These are phyloP conservation scores for Exophiala lecanii-corni DNA, from an alignment of 2,329 filamentous ascomycete genomes.

Conservation along the genomic window DNA sequence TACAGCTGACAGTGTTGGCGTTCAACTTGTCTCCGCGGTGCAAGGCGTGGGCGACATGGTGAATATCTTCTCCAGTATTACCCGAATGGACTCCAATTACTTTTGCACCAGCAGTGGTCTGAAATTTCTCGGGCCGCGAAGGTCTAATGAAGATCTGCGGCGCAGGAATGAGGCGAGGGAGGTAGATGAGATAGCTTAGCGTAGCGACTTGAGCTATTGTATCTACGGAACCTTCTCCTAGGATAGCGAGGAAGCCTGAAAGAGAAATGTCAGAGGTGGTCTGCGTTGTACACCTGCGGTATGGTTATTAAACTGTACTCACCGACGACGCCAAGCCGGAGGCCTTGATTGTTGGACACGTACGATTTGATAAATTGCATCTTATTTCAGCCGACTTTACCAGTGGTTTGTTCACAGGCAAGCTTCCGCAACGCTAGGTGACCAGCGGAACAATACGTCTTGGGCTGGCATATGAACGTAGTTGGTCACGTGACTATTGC, in stretches of 20 bases:
- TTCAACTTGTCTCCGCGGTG: slow-evolving; percentile 33
- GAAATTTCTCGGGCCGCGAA: slow-evolving; percentile 39
- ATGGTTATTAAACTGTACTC: slow-evolving; percentile 2
- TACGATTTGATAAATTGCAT: slow-evolving; percentile 11
- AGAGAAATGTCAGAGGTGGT: neutral
- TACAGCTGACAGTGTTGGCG: slow-evolving; percentile 38
- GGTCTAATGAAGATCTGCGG: slow-evolving; percentile 48
- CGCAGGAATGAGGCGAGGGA: slow-evolving; percentile 48
- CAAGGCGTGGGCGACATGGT: slow-evolving; percentile 45
- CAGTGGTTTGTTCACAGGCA: no score
- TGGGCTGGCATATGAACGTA: no score
- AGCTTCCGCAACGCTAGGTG: no score
- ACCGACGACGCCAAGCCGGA: slow-evolving; percentile 53
- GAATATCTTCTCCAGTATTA: slow-evolving; percentile 43
- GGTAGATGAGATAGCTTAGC: slow-evolving; percentile 45
- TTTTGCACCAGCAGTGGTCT: slow-evolving; percentile 34
- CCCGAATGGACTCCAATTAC: slow-evolving; percentile 47
- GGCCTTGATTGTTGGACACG: slow-evolving; percentile 29
- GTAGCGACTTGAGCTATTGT: slow-evolving; percentile 49
- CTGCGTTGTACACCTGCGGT: neutral
- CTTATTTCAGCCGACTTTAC: no score
- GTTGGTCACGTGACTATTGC: no score
- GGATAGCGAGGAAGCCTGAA: slow-evolving; percentile 45
- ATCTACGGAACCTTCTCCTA: slow-evolving; percentile 48
- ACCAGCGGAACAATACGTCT: no score